phyloP scores from a whole-genome alignment of 2,329 filamentous ascomycete species.

The Cladobotryum mycophilum region DNA sequence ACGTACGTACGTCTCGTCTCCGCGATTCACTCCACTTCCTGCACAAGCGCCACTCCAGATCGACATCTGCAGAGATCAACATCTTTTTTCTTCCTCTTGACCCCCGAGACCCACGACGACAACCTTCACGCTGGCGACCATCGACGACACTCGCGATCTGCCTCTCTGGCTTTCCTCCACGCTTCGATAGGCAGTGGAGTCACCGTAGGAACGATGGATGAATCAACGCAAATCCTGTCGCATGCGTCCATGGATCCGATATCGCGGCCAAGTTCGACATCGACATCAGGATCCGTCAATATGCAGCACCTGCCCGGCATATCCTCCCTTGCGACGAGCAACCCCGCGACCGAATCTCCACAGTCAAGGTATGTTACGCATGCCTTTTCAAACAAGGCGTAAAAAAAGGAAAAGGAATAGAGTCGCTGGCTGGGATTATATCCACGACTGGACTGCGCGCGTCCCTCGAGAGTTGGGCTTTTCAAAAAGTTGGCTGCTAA shows the following conservation, averaged over 20 bases:
- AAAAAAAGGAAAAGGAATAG: no score
- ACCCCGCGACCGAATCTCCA: conserved; percentile 33
- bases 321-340: conserved; percentile 37
- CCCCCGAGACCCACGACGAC: background rate
- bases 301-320: conserved; percentile 41
- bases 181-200: conserved; percentile 15
- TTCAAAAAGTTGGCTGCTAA: background rate
- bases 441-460: no score
- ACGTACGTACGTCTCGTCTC: background rate
- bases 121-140: conserved; percentile 9
- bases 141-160: background rate
- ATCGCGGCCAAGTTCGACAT: conserved; percentile 44
- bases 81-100: background rate
- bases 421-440: background rate
- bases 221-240: conserved; percentile 34
- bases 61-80: background rate
- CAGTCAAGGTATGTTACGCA: conserved; percentile 24
- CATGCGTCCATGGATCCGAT: conserved; percentile 40
- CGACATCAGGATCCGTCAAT: conserved; percentile 37
- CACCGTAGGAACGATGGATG: conserved; percentile 36
- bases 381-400: background rate
- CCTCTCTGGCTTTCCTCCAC: conserved; percentile 3
- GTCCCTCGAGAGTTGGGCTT: background rate
- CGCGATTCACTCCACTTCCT: background rate
- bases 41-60: background rate